phyloP scores from a whole-genome alignment of 106 monocot genomes.

The Alisma plantagoaquatica region DNA sequence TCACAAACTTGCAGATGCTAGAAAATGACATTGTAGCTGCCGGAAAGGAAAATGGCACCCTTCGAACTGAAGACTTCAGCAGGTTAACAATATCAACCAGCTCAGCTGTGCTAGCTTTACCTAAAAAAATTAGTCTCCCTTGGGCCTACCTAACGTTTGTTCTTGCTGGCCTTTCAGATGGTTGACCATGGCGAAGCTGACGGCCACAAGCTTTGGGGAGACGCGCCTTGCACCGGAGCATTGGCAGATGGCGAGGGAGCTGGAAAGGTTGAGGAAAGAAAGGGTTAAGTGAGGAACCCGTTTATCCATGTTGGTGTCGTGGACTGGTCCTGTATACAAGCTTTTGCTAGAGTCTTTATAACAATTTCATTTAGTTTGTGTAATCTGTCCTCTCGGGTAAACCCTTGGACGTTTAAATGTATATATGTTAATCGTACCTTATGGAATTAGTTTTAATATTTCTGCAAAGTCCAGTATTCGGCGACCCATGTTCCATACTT shows the following conservation, averaged over 20 bases:
- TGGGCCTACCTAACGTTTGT: too few relatives aligned
- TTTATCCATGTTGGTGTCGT: too few relatives aligned
- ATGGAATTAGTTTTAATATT: too few relatives aligned
- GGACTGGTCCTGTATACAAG: too few relatives aligned
- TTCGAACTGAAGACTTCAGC: slow-evolving; percentile 56
- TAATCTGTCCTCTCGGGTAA: too few relatives aligned
- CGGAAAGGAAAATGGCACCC: slow-evolving; percentile 54
- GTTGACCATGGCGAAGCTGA: slow-evolving; percentile 77
- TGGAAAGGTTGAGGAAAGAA: slow-evolving; percentile 88
- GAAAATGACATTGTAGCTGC: slow-evolving; percentile 78
- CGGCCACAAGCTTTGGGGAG: slow-evolving; percentile 72
- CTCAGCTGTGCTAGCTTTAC: background rate
- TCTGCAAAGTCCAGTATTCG: too few relatives aligned
- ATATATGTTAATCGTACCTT: too few relatives aligned
- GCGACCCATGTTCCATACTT: too few relatives aligned
- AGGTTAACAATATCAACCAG: slow-evolving; percentile 27
- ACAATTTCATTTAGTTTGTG: too few relatives aligned
- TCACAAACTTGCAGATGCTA: slow-evolving; percentile 22
- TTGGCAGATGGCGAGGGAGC: slow-evolving; percentile 73
- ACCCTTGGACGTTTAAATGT: too few relatives aligned
- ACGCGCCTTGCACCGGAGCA: slow-evolving; percentile 46
- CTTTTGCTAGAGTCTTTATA: too few relatives aligned
- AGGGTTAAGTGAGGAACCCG: slow-evolving; percentile 33
- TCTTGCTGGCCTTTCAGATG: slow-evolving; percentile 59
- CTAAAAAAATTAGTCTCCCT: too few relatives aligned